These are phyloP conservation scores for Rosa chinensis DNA, from an alignment of 306 rosid genomes.

Conservation along the genomic window DNA sequence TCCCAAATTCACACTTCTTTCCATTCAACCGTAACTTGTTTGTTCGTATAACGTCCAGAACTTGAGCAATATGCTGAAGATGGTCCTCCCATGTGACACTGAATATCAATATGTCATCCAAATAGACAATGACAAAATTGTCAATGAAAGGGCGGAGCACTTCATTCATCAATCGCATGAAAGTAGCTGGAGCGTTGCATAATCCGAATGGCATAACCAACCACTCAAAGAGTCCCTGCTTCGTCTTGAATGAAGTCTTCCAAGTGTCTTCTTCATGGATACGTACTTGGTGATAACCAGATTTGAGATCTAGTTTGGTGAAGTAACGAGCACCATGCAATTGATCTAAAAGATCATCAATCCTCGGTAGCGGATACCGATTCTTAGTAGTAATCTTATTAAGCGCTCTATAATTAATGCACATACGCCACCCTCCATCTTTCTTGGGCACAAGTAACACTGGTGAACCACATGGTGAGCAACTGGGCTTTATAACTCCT, in stretches of 20 bases:
- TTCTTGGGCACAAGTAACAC: background rate
- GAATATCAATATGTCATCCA: background rate
- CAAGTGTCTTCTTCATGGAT: background rate
- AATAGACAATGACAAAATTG: background rate
- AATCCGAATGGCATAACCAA: background rate
- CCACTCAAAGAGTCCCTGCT: background rate
- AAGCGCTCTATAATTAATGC: background rate
- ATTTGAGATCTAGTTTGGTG: background rate
- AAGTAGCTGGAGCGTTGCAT: background rate
- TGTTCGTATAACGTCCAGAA: background rate
- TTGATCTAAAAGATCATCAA: background rate
- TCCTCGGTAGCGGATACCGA: background rate
- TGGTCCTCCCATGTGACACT: too few relatives aligned
- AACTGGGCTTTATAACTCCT: background rate
- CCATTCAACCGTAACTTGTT: background rate
- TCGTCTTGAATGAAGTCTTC: background rate
- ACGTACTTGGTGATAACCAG: background rate
- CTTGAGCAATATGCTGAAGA: too few relatives aligned
- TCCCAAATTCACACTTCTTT: slow-evolving; percentile 1
- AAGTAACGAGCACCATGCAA: background rate
- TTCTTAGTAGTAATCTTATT: background rate
- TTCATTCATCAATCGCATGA: background rate
- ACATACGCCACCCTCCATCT: slow-evolving; percentile 1
- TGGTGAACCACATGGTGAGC: background rate
- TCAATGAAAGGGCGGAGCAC: background rate